Evolutionary conservation across 768 basidiomycete species (phyloP).

Genomic region (Macrocybe gigantea): DNA sequence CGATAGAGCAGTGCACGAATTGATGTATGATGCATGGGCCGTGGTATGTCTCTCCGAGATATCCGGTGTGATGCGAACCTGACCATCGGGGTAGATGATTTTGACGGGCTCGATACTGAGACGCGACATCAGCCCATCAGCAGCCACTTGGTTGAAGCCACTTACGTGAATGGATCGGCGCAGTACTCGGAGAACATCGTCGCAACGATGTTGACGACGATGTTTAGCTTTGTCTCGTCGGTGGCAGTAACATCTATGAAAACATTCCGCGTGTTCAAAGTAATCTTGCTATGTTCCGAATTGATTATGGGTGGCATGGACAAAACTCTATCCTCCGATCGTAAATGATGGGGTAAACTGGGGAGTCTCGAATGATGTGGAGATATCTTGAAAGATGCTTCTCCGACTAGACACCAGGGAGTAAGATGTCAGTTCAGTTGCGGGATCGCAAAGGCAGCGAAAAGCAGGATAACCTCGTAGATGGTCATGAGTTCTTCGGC

Average conservation of each 20-base stretch:
- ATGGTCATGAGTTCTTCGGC: constrained; percentile 90
- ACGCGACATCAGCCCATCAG: constrained; percentile 3
- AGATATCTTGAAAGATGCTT: constrained; percentile 88
- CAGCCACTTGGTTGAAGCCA: constrained; percentile 2
- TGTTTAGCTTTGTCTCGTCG: constrained; percentile 92
- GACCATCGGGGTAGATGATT: constrained; percentile 74
- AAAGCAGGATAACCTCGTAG: constrained; percentile 68
- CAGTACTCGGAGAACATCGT: constrained; percentile 99
- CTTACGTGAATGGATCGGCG: constrained; percentile 86
- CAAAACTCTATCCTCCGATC: constrained; percentile 81
- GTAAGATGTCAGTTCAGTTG: neutral
- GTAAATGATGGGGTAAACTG: constrained; percentile 97
- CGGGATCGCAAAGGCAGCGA: neutral
- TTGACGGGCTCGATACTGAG: constrained; percentile 89
- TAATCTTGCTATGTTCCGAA: constrained; percentile 96
- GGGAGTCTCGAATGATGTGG: constrained; percentile 89
- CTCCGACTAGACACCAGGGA: constrained; percentile 55
- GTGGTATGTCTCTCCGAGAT: constrained; percentile 64
- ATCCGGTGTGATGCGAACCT: constrained; percentile 72
- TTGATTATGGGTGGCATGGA: constrained; percentile 99
- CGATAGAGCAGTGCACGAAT: constrained; percentile 87
- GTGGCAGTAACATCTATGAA: constrained; percentile 98
- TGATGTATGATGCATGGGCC: constrained; percentile 87
- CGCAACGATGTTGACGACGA: constrained; percentile 90
- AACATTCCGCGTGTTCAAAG: constrained; percentile 85